Conservation (phyloP, 257 asterid genomes). For the Solanum chmielewskii region DNA sequence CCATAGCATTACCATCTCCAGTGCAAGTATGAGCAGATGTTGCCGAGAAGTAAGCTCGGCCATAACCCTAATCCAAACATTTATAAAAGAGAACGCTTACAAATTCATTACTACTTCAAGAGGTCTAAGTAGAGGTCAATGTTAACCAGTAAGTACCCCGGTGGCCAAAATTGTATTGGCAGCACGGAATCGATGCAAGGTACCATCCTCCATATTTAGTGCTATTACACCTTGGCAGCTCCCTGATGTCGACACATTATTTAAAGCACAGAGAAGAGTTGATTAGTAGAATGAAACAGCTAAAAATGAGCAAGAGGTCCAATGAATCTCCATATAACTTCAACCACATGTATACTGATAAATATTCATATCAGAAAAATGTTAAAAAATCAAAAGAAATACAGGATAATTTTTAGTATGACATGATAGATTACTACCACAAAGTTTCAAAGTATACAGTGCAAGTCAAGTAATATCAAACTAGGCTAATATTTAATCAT, state of each 20-base stretch:
- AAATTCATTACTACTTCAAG: background rate
- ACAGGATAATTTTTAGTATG: background rate
- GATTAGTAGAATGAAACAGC: background rate
- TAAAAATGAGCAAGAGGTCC: background rate
- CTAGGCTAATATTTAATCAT: background rate
- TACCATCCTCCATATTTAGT: conserved; percentile 94
- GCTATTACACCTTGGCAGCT: conserved; percentile 82
- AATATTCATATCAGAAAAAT: background rate
- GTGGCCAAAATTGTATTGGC: conserved; percentile 91
- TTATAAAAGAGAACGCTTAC: background rate
- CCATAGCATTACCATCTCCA: conserved; percentile 99
- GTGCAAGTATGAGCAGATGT: conserved; percentile 99
- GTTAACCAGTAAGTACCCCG: conserved; percentile 44
- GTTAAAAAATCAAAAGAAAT: background rate
- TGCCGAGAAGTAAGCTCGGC: conserved; percentile 92
- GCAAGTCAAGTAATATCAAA: background rate
- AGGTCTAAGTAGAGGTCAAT: background rate
- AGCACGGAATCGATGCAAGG: conserved; percentile 85
- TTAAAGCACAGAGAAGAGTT: background rate
- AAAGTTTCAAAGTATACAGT: background rate
- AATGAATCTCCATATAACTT: background rate
- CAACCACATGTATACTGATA: background rate
- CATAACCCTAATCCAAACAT: conserved; percentile 62
- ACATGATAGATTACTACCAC: background rate
- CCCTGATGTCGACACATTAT: conserved; percentile 17